Base-by-base conservation (phyloP, 2,329 filamentous ascomycete species). In the Fusarium decemcellulare region DNA sequence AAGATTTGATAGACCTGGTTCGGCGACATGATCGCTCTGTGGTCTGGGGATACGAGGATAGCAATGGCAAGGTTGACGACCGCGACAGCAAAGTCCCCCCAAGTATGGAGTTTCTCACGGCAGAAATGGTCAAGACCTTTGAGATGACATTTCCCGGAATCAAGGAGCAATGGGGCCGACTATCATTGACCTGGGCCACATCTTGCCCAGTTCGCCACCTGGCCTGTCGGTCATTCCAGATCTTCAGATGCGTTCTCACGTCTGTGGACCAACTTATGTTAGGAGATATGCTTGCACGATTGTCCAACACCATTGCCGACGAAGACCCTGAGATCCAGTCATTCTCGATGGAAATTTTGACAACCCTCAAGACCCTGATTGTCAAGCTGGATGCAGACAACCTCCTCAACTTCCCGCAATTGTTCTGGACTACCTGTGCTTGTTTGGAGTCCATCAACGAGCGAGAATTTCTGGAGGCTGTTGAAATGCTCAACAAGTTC, bases 341-440 rank as follows among this genome's bases (percentile, higher is more conserved):
- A 0, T 99, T 99, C 76, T 97, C 96, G 0, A 95, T 98, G 91
- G 97, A 99, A 77, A 98, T 99, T 61, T 81, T 99, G 56, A 98
- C 95, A 0, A 99, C 97, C 0, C 80, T 99, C 54, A 95, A 97
- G 76, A 94, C 94, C 0, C 92, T 99, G 46, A 97, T 99, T 61
- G 88, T 90, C 70, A 96, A 95, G 59, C 83, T 98, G 30, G 91
- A 95, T 18, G 86, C 92, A 0, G 88, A 92, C 39, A 92, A 95
- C 76, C 85, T 99, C 2, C 81, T 97, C 50, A 90, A 91, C n/a
- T 98, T 97, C 70, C 96, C 96, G 2, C 95, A 98, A 75, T 84
- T 99, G 1, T 98, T 99, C 80, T 99, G 97, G 97, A 97, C 95
- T 1, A 97, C 93, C 0, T 98, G 95, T 74, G 96, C 96, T 11